Percentiles rank a stretch among this genome's conserved stretches.
Conservation (phyloP, 176 grass and related monocot species). For the Oryza brachyantha region DNA sequence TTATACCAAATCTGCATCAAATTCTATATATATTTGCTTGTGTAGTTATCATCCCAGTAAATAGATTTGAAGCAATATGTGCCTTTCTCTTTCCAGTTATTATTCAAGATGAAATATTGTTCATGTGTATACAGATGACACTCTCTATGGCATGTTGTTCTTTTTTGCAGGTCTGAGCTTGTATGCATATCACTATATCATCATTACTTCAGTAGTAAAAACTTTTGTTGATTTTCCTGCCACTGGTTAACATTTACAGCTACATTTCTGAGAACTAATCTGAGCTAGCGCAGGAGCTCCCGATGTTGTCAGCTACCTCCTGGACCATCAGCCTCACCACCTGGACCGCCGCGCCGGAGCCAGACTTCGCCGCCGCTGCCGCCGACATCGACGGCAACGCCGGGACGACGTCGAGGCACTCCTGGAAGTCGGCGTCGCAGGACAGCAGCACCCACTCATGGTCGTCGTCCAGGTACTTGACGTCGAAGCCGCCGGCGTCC, state of each 20-base stretch:
- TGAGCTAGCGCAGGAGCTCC: constrained; percentile 78
- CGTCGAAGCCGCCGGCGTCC: constrained; percentile 52
- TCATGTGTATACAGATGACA: constrained; percentile 1
- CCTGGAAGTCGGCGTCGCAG: constrained; percentile 77
- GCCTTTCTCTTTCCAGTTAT: neutral
- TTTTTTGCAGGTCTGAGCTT: neutral
- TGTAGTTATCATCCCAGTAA: neutral
- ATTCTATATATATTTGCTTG: neutral
- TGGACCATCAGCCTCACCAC: constrained; percentile 65
- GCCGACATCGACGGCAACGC: neutral
- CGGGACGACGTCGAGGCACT: constrained; percentile 59
- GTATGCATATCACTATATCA: neutral
- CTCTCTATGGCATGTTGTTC: neutral
- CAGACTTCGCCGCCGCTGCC: neutral
- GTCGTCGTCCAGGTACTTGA: constrained; percentile 89
- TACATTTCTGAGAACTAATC: constrained; percentile 14
- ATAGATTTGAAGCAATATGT: neutral
- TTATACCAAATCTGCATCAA: neutral
- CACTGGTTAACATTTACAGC: neutral
- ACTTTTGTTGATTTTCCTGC: neutral
- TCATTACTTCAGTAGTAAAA: neutral
- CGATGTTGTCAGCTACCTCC: constrained; percentile 39
- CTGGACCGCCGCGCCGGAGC: constrained; percentile 21
- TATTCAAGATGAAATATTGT: constrained; percentile 7
- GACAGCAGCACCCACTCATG: constrained; percentile 82